phyloP scores from a whole-genome alignment of 2,329 filamentous ascomycete species.

The Drechslerella stenobrocha region DNA sequence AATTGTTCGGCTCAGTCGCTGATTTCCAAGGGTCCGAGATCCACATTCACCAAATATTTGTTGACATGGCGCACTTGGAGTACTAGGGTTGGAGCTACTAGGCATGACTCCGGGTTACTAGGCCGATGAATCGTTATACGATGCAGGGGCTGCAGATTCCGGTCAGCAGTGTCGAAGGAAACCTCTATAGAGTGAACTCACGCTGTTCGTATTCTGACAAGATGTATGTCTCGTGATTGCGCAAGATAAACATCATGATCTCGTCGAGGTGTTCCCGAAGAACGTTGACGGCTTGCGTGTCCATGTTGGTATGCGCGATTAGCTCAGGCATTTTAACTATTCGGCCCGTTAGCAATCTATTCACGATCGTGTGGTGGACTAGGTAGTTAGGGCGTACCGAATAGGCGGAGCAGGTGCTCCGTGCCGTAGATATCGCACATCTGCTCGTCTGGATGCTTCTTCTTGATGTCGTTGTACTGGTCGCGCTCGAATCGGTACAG shows the following conservation, averaged over 20 bases:
- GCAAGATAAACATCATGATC: conserved; percentile 81
- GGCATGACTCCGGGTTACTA: no score
- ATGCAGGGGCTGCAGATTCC: neutral
- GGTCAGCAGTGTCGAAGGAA: neutral
- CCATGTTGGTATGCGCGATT: conserved; percentile 97
- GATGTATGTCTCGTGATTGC: conserved; percentile 77
- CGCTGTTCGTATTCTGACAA: conserved; percentile 74
- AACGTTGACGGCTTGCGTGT: conserved; percentile 82
- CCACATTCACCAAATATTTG: no score
- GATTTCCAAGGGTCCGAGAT: no score
- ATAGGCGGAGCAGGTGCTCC: conserved; percentile 84
- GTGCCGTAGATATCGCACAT: conserved; percentile 85
- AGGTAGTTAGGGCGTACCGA: conserved; percentile 61
- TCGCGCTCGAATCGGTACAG: conserved; percentile 92
- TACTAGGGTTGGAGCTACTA: no score
- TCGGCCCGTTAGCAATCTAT: conserved; percentile 17
- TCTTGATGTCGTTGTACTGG: conserved; percentile 78
- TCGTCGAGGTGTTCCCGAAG: conserved; percentile 86
- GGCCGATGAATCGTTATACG: neutral
- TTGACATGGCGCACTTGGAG: no score
- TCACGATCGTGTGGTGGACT: no score
- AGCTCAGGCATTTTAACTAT: conserved; percentile 87
- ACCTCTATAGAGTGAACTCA: conserved; percentile 54
- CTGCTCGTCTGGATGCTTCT: conserved; percentile 64
- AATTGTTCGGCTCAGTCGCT: no score